phyloP scores from a whole-genome alignment of 495 filamentous ascomycete genomes.

The Margaritispora aquatica region DNA sequence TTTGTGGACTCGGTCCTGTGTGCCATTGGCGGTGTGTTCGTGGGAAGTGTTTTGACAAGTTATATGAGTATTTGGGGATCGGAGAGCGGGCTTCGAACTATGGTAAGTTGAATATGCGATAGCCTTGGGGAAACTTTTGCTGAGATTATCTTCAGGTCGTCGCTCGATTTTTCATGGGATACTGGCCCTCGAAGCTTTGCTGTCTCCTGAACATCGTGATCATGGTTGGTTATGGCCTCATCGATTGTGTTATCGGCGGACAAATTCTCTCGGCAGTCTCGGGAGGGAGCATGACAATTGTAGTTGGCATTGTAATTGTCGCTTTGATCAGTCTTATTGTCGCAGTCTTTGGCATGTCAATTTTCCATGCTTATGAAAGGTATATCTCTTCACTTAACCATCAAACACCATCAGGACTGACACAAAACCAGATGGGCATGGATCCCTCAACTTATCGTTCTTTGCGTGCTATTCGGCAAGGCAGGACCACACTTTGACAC shows the following conservation, averaged over 20 bases:
- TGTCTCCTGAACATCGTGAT: constrained; percentile 65
- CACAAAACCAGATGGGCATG: constrained; percentile 49
- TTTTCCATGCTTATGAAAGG: constrained; percentile 67
- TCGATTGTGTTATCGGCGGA: constrained; percentile 65
- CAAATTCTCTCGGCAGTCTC: constrained; percentile 72
- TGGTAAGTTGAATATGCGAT: constrained; percentile 38
- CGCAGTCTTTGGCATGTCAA: constrained; percentile 62
- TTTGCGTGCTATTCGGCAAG: constrained; percentile 60
- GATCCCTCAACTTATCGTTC: constrained; percentile 57
- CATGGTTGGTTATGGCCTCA: constrained; percentile 63
- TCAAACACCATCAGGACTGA: background rate
- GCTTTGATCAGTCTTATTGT: constrained; percentile 60
- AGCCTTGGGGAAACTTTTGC: background rate
- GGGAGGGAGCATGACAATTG: constrained; percentile 51
- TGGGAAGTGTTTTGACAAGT: constrained; percentile 50
- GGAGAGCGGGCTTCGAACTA: constrained; percentile 59
- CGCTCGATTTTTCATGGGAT: constrained; percentile 67
- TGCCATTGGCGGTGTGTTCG: constrained; percentile 53
- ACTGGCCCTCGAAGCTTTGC: constrained; percentile 69
- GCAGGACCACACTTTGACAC: constrained; percentile 60
- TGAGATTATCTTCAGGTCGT: constrained; percentile 41
- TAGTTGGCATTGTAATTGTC: constrained; percentile 65
- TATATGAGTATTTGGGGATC: constrained; percentile 70
- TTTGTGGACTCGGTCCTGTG: constrained; percentile 60
- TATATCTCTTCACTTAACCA: constrained; percentile 21